Evolutionary conservation across 2,329 filamentous ascomycete species (phyloP).

Genomic region (Cladosporium sphaerospermum): DNA sequence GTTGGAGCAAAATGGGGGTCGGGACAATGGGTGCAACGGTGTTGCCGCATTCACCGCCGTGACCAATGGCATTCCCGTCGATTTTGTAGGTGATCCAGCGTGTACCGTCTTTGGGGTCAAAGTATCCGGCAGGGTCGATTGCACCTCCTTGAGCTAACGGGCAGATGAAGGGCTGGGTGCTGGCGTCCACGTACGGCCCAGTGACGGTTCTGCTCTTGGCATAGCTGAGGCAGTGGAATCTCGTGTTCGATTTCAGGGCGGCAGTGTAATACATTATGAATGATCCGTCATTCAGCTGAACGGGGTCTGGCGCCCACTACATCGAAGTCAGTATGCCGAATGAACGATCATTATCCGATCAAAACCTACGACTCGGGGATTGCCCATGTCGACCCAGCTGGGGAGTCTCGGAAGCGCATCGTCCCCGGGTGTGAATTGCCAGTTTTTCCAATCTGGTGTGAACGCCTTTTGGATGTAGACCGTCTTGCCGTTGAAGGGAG

Average conservation of each 20-base stretch:
- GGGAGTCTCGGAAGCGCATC: constrained; percentile 47
- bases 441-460: constrained; percentile 41
- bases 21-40: constrained; percentile 17
- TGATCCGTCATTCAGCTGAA: constrained; percentile 31
- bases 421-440: constrained; percentile 41
- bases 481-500: constrained; percentile 36
- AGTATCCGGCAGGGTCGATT: constrained; percentile 25
- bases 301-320: constrained; percentile 55
- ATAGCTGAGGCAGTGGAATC: constrained; percentile 26
- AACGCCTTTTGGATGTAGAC: constrained; percentile 47
- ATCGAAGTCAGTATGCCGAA: constrained; percentile 12
- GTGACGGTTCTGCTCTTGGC: constrained; percentile 21
- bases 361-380: constrained; percentile 36
- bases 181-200: constrained; percentile 25
- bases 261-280: constrained; percentile 28
- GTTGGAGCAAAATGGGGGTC: constrained; percentile 27
- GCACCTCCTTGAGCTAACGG: constrained; percentile 21
- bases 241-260: constrained; percentile 17
- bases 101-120: constrained; percentile 15
- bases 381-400: constrained; percentile 45
- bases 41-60: constrained; percentile 25
- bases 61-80: constrained; percentile 25
- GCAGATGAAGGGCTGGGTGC: constrained; percentile 23
- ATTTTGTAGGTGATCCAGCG: constrained; percentile 27
- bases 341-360: constrained; percentile 43